Evolutionary conservation across 805 yeast genomes (phyloP).

Genomic region (Huiozyma naganishii): DNA sequence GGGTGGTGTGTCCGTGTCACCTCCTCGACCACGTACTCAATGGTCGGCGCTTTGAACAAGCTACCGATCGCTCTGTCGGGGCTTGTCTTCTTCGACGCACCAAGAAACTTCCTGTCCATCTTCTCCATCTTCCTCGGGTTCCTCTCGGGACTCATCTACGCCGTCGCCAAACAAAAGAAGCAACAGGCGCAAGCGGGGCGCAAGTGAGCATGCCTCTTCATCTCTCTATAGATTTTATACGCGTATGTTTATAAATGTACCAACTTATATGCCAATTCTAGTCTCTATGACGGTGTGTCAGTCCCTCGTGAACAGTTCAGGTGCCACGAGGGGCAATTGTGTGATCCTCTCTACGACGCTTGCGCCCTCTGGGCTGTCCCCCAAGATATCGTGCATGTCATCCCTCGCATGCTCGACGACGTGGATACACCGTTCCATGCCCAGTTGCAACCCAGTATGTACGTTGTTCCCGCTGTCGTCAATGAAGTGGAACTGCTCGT

Average conservation of each 20-base stretch:
- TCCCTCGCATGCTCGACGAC: constrained; percentile 62
- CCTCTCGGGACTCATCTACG: constrained; percentile 89
- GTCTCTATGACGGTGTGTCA: not conserved
- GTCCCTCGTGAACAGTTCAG: constrained; percentile 36
- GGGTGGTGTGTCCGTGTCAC: constrained; percentile 99
- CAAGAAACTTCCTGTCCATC: constrained; percentile 85
- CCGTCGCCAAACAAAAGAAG: constrained; percentile 91
- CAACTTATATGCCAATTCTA: no score
- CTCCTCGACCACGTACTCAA: constrained; percentile 94
- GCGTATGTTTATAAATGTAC: not conserved
- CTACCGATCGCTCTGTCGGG: constrained; percentile 96
- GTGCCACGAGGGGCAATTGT: constrained; percentile 35
- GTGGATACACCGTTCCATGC: constrained; percentile 65
- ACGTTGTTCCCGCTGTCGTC: constrained; percentile 83
- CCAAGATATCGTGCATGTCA: constrained; percentile 15
- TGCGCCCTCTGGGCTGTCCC: constrained; percentile 34
- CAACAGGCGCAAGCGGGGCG: constrained; percentile 17
- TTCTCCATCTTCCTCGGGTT: constrained; percentile 89
- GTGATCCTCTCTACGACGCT: constrained; percentile 45
- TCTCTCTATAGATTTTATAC: not conserved
- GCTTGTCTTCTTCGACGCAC: constrained; percentile 86
- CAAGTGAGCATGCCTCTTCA: not conserved
- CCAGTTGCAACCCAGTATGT: constrained; percentile 57
- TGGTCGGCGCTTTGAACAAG: constrained; percentile 99
- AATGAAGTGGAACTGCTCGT: constrained; percentile 53